phyloP scores from a whole-genome alignment of 305 asterid genomes.

The Fraxinus ornus region DNA sequence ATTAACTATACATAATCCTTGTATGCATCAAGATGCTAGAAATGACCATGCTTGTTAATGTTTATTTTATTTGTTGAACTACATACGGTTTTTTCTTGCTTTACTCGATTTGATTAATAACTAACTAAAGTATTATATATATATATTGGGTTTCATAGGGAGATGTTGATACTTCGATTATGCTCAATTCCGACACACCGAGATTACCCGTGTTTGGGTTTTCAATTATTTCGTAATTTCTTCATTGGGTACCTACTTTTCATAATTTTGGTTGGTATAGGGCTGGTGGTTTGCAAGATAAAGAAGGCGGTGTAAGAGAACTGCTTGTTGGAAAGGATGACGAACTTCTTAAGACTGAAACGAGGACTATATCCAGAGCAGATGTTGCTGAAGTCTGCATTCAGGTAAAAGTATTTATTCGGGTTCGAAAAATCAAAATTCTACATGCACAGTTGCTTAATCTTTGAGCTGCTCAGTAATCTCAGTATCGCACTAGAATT shows the following conservation, averaged over 20 bases:
- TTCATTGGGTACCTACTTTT: not conserved
- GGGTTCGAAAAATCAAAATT: not conserved
- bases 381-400: constrained; percentile 92
- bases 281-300: constrained; percentile 94
- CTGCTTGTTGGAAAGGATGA: constrained; percentile 84
- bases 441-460: not conserved
- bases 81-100: no score
- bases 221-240: not conserved
- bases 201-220: not conserved
- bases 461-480: not conserved
- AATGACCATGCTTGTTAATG: not conserved
- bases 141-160: not conserved
- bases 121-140: no score
- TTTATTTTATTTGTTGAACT: no score
- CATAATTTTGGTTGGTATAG: constrained; percentile 35
- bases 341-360: constrained; percentile 79
- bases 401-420: constrained; percentile 47
- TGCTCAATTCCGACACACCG: not conserved
- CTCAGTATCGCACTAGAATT: not conserved
- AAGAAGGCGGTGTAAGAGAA: constrained; percentile 82
- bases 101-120: no score
- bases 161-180: not conserved
- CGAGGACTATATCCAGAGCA: constrained; percentile 66
- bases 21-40: not conserved
- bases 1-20: not conserved